Percentiles rank a stretch among this genome's conserved stretches.
These are phyloP conservation scores for Aspergillus mulundensis DNA, from an alignment of 495 filamentous ascomycete genomes.

Conservation along the genomic window DNA sequence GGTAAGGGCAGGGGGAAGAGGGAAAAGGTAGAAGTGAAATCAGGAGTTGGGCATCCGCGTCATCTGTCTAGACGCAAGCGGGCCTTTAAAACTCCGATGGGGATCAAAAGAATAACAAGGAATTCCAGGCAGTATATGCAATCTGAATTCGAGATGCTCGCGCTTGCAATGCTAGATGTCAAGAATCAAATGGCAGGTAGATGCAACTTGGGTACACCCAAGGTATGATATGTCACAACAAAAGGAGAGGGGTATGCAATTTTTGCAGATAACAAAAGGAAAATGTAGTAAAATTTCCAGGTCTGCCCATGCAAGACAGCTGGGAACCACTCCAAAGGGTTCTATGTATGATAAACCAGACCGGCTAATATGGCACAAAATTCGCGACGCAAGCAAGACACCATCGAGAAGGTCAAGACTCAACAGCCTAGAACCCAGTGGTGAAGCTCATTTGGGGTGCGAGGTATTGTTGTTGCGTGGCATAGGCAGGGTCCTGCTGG, in stretches of 20 bases:
- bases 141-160: conserved; percentile 42
- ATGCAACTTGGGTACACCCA: conserved; percentile 40
- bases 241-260: conserved; percentile 44
- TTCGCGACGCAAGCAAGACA: conserved; percentile 10
- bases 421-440: conserved; percentile 29
- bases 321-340: conserved; percentile 10
- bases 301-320: conserved; percentile 3
- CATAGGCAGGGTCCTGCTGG: conserved; percentile 35
- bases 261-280: conserved; percentile 27
- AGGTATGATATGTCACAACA: conserved; percentile 24
- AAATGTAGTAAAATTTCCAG: conserved; percentile 9
- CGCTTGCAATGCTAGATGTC: conserved; percentile 51
- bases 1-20: conserved; percentile 8
- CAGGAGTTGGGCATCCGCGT: not conserved
- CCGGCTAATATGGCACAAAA: conserved; percentile 18
- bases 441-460: conserved; percentile 38
- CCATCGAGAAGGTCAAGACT: conserved; percentile 8
- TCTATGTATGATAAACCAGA: conserved; percentile 17
- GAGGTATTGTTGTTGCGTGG: conserved; percentile 34
- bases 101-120: conserved; percentile 18
- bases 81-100: conserved; percentile 4
- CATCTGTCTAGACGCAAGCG: not conserved
- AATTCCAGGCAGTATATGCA: conserved; percentile 31
- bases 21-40: conserved; percentile 15
- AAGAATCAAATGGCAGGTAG: conserved; percentile 28